A percentile compares a stretch with the other conserved stretches of the same genome.
These are phyloP conservation scores for Lophiotrema nucula DNA, from an alignment of 495 filamentous ascomycete species.

Conservation along the genomic window DNA sequence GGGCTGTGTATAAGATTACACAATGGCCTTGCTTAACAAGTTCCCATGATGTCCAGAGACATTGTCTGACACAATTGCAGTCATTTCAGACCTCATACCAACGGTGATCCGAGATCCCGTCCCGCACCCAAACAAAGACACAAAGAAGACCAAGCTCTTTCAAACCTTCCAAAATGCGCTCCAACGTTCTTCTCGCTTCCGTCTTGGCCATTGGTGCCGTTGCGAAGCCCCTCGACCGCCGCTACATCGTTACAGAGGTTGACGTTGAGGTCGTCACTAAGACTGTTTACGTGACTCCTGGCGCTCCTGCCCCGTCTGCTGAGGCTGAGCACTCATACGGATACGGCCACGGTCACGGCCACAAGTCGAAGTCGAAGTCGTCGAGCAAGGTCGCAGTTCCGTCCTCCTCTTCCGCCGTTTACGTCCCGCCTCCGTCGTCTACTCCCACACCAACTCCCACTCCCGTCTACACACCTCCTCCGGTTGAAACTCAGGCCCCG, in stretches of 20 bases:
- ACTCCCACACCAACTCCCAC: constrained; percentile 31
- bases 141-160: constrained; percentile 6
- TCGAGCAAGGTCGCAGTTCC: constrained; percentile 12
- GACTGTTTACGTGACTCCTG: constrained; percentile 38
- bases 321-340: constrained; percentile 16
- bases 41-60: background rate
- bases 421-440: constrained; percentile 19
- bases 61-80: constrained; percentile 3
- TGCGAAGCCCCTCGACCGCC: constrained; percentile 59
- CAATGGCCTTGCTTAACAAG: background rate
- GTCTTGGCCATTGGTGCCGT: constrained; percentile 61
- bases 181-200: constrained; percentile 59
- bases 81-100: constrained; percentile 9
- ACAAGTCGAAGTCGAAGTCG: constrained; percentile 14
- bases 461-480: constrained; percentile 15
- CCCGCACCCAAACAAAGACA: constrained; percentile 1
- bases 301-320: constrained; percentile 29
- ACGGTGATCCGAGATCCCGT: constrained; percentile 35
- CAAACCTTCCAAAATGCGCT: constrained; percentile 61
- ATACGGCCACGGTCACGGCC: constrained; percentile 16
- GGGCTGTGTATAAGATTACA: background rate
- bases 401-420: constrained; percentile 1
- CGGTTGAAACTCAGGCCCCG: too few species aligned
- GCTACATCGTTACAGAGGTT: constrained; percentile 54
- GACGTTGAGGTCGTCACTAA: constrained; percentile 58